Evolutionary conservation across 2,329 filamentous ascomycete species (phyloP).

Genomic region (Apiospora phragmitis): DNA sequence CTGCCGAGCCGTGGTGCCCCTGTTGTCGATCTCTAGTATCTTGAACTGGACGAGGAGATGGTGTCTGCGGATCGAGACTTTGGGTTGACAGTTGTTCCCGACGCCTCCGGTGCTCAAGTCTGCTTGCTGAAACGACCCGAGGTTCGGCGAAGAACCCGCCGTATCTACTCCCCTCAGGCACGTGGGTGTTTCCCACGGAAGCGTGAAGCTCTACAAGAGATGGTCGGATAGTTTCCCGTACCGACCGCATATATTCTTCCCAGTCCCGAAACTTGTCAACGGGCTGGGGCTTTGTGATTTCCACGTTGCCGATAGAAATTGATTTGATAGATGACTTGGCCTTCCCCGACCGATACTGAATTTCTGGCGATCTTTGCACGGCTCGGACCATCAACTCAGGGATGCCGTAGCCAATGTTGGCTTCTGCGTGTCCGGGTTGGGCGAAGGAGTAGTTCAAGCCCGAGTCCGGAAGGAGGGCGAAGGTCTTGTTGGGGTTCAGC

Average conservation of each 20-base stretch:
- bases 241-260: background rate
- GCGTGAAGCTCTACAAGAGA: background rate
- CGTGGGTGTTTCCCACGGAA: background rate
- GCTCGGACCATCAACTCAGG: background rate
- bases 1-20: background rate
- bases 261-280: background rate
- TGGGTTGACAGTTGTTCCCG: background rate
- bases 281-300: background rate
- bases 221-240: background rate
- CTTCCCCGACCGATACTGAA: background rate
- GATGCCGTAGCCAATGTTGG: background rate
- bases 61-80: background rate
- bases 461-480: background rate
- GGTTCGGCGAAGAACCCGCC: too few relatives aligned
- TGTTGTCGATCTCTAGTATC: background rate
- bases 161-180: too few relatives aligned
- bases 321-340: background rate
- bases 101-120: too few relatives aligned
- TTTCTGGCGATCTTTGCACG: background rate
- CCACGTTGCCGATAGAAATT: background rate
- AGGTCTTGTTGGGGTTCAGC: background rate
- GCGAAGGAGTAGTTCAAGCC: background rate
- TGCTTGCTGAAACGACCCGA: background rate
- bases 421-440: background rate
- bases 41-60: background rate